Conservation (phyloP, 2,329 filamentous ascomycete species). For the Elsinoe arachidis region DNA sequence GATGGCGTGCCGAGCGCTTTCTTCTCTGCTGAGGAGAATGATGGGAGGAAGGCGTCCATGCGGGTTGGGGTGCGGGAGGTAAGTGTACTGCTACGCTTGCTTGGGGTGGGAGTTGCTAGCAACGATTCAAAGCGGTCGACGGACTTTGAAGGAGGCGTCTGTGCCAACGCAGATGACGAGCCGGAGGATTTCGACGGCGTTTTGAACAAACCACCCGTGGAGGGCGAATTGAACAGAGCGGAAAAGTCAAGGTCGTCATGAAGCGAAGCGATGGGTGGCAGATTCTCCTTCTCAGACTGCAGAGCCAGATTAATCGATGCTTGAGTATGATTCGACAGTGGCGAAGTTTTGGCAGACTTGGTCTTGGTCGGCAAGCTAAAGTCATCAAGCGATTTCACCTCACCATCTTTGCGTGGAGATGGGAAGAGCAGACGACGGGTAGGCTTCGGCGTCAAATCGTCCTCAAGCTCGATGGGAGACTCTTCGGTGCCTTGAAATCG, state of each 20-base stretch:
- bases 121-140: conserved; percentile 29
- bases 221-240: conserved; percentile 54
- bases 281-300: conserved; percentile 51
- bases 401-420: conserved; percentile 59
- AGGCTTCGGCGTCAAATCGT: conserved; percentile 47
- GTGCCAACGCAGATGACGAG: conserved; percentile 49
- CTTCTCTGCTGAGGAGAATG: conserved; percentile 24
- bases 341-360: conserved; percentile 16
- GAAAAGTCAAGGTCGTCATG: conserved; percentile 46
- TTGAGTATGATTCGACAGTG: conserved; percentile 11
- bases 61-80: conserved; percentile 24
- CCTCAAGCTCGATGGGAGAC: conserved; percentile 41
- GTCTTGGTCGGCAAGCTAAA: conserved; percentile 21
- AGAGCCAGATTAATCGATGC: conserved; percentile 28
- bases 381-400: conserved; percentile 54
- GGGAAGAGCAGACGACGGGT: conserved; percentile 69
- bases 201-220: conserved; percentile 44
- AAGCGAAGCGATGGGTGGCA: conserved; percentile 32
- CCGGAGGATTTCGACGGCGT: conserved; percentile 39
- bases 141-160: conserved; percentile 53
- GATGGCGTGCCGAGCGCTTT: conserved; percentile 14
- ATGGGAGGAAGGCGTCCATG: conserved; percentile 29
- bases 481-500: conserved; percentile 40
- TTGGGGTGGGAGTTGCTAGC: conserved; percentile 39
- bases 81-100: conserved; percentile 26